Conservation (phyloP, 1,139 yeast genomes). For the Sugiyamaella grinbergsii region DNA sequence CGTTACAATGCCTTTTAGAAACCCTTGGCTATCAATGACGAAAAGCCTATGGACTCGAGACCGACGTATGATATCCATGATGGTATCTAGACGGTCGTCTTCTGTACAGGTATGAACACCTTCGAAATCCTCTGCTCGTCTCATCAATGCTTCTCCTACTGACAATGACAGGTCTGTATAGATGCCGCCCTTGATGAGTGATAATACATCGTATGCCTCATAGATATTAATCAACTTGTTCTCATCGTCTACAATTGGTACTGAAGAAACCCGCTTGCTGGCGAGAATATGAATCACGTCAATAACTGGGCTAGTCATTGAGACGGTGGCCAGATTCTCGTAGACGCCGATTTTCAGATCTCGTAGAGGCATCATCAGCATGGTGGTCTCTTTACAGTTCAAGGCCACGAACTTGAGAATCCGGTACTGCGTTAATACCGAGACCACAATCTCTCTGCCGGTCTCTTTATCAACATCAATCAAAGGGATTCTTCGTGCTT, state of each 20-base stretch:
- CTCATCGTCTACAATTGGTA: conserved; percentile 84
- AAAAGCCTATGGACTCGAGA: conserved; percentile 89
- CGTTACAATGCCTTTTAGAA: conserved; percentile 79
- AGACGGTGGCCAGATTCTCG: conserved; percentile 70
- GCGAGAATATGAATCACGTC: conserved; percentile 87
- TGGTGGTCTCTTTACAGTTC: conserved; percentile 92
- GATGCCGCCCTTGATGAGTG: conserved; percentile 91
- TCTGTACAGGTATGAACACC: conserved; percentile 97
- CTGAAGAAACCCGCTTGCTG: conserved; percentile 78
- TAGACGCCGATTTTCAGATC: conserved; percentile 67
- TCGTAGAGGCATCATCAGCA: conserved; percentile 72
- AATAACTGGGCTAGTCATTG: conserved; percentile 90
- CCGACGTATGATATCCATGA: conserved; percentile 90
- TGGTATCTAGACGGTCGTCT: conserved; percentile 83
- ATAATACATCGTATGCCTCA: conserved; percentile 93
- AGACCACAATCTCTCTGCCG: conserved; percentile 89
- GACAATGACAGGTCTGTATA: conserved; percentile 87
- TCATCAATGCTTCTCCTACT: conserved; percentile 94
- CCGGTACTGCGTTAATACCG: conserved; percentile 94
- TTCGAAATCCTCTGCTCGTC: conserved; percentile 95
- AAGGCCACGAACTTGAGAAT: conserved; percentile 93
- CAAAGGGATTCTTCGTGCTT: conserved; percentile 91
- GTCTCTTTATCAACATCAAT: conserved; percentile 94
- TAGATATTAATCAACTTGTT: conserved; percentile 83
- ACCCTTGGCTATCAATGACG: conserved; percentile 83